phyloP scores from a whole-genome alignment of 2,329 filamentous ascomycete genomes.

The Epichloe sibirici region DNA sequence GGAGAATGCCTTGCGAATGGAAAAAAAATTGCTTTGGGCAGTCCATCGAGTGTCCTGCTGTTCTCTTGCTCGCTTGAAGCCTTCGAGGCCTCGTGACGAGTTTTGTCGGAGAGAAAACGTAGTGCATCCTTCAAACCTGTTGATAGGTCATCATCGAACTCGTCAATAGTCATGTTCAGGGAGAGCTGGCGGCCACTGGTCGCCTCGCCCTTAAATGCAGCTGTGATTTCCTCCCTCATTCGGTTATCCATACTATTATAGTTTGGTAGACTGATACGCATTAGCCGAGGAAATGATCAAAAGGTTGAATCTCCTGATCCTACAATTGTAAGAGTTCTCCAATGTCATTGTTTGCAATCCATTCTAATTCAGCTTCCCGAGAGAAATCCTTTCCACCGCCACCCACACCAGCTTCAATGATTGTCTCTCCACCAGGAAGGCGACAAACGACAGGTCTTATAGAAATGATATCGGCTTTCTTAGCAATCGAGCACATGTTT shows the following conservation, averaged over 20 bases:
- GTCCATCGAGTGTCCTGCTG: conserved; percentile 2
- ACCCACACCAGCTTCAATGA: conserved; percentile 65
- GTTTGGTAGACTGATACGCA: conserved; percentile 9
- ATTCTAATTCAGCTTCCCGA: conserved; percentile 53
- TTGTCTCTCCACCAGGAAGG: conserved; percentile 42
- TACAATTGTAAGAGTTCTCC: conserved; percentile 32
- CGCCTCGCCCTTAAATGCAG: conserved; percentile 7
- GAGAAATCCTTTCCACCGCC: conserved; percentile 68
- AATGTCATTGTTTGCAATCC: conserved; percentile 41
- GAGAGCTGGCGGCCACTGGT: conserved; percentile 15
- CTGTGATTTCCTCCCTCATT: conserved; percentile 5
- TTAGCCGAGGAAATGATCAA: neutral
- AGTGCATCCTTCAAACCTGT: conserved; percentile 3
- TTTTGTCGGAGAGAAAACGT: neutral
- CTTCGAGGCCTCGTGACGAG: neutral
- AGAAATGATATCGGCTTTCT: conserved; percentile 46
- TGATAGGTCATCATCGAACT: conserved; percentile 9
- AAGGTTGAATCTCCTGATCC: neutral
- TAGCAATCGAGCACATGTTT: conserved; percentile 41
- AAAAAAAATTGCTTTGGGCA: conserved; percentile 44
- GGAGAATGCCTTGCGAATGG: conserved; percentile 88
- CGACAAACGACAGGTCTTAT: conserved; percentile 70
- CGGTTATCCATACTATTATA: conserved; percentile 6
- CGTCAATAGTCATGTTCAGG: conserved; percentile 13
- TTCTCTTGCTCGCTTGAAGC: neutral